phyloP scores from a whole-genome alignment of 495 filamentous ascomycete genomes.

The Rhypophila decipiens region DNA sequence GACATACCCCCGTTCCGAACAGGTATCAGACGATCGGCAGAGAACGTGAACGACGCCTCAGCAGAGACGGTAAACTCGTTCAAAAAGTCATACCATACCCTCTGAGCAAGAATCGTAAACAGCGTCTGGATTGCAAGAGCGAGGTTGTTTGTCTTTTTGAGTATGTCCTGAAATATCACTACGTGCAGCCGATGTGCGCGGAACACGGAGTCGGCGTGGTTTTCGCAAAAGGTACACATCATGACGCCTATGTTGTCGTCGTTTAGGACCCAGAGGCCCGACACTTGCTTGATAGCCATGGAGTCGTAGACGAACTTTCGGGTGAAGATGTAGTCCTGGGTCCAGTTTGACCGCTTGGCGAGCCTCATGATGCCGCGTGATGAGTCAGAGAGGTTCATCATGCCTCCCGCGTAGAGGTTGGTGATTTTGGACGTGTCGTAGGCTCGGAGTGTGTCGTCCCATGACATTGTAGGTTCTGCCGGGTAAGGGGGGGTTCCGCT shows the following conservation, averaged over 20 bases:
- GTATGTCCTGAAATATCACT: neutral
- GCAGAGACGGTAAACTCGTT: neutral
- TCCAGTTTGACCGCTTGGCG: neutral
- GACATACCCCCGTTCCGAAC: neutral
- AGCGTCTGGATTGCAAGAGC: neutral
- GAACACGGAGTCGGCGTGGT: neutral
- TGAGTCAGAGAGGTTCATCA: neutral
- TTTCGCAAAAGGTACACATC: neutral
- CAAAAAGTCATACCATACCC: neutral
- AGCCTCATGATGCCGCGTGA: neutral
- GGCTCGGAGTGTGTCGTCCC: neutral
- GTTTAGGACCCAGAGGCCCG: neutral
- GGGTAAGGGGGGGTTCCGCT: neutral
- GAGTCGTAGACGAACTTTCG: neutral
- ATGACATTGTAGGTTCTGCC: neutral
- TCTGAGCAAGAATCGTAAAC: neutral
- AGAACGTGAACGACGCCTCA: neutral
- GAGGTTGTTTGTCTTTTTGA: neutral
- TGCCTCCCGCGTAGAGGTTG: neutral
- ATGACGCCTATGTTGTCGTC: neutral
- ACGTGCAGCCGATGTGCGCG: neutral
- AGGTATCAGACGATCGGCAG: neutral
- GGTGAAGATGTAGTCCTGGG: neutral
- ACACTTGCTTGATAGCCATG: neutral
- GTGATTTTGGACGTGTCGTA: neutral